phyloP scores from a whole-genome alignment of 306 rosid species.

The Bauhinia variegata region DNA sequence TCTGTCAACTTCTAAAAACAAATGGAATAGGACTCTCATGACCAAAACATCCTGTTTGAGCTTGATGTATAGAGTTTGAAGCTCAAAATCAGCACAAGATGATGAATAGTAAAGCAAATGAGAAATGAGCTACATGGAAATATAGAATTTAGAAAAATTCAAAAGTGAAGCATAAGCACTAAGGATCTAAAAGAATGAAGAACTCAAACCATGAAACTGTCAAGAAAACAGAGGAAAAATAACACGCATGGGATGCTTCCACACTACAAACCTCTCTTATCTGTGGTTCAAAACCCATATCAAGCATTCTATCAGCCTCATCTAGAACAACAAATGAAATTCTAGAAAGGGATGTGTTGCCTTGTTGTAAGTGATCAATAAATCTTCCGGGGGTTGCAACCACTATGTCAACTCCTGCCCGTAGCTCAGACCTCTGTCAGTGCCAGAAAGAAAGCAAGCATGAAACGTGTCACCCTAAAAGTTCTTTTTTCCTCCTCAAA shows the following conservation, averaged over 20 bases:
- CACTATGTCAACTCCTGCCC: conserved; percentile 74
- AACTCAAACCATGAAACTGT: neutral
- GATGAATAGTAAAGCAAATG: conserved; percentile 9
- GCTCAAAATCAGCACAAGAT: neutral
- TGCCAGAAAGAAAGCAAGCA: conserved; percentile 36
- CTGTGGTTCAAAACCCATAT: conserved; percentile 94
- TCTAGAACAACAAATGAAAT: conserved; percentile 83
- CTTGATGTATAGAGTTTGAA: conserved; percentile 1
- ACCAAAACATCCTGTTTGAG: conserved; percentile 22
- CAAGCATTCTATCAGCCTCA: conserved; percentile 95
- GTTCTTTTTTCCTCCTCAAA: neutral
- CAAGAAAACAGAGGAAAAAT: conserved; percentile 8
- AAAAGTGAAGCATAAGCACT: conserved; percentile 25
- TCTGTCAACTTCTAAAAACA: neutral
- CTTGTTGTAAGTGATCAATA: conserved; percentile 88
- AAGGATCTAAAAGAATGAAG: neutral
- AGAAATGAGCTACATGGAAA: conserved; percentile 14
- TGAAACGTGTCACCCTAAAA: neutral
- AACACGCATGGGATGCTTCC: neutral
- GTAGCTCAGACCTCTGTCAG: conserved; percentile 78
- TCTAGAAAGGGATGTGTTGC: conserved; percentile 78
- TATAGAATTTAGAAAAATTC: conserved; percentile 28
- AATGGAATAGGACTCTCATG: conserved; percentile 1
- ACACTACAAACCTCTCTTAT: conserved; percentile 67
- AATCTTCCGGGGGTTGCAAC: conserved; percentile 96